Percentiles rank a stretch among this genome's conserved stretches.
These are phyloP conservation scores for Sporopachydermia quercuum DNA, from an alignment of 805 yeast species.

Conservation along the genomic window DNA sequence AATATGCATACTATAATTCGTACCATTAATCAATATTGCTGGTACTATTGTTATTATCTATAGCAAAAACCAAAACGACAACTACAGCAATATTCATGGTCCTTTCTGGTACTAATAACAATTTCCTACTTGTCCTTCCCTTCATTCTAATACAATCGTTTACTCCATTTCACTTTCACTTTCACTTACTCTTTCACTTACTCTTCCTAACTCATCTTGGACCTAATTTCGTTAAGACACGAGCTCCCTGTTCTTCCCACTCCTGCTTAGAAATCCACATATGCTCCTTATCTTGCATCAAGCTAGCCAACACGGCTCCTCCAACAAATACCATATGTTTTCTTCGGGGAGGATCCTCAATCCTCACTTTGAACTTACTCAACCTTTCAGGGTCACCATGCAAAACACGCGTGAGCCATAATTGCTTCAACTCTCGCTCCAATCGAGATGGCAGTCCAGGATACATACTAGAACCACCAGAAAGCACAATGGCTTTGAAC, in stretches of 20 bases:
- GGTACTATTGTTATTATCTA: too few relatives aligned
- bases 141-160: neutral
- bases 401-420: conserved; percentile 83
- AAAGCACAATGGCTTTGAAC: conserved; percentile 81
- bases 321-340: conserved; percentile 98
- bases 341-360: conserved; percentile 98
- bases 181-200: neutral
- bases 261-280: conserved; percentile 95
- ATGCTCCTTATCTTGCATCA: conserved; percentile 96
- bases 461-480: conserved; percentile 98
- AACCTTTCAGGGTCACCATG: conserved; percentile 77
- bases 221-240: conserved; percentile 75
- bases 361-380: conserved; percentile 85
- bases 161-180: conserved; percentile 1
- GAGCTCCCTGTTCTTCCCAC: conserved; percentile 95
- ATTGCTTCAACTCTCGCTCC: conserved; percentile 91
- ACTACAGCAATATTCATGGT: too few relatives aligned
- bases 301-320: conserved; percentile 94
- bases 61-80: too few relatives aligned
- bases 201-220: conserved; percentile 46
- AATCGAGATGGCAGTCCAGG: conserved; percentile 94
- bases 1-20: too few relatives aligned
- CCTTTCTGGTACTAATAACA: too few relatives aligned
- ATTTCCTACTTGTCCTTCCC: neutral
- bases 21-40: too few relatives aligned